These are phyloP conservation scores for Clonostachys rhizophaga DNA, from an alignment of 2,329 filamentous ascomycete species.

Conservation along the genomic window DNA sequence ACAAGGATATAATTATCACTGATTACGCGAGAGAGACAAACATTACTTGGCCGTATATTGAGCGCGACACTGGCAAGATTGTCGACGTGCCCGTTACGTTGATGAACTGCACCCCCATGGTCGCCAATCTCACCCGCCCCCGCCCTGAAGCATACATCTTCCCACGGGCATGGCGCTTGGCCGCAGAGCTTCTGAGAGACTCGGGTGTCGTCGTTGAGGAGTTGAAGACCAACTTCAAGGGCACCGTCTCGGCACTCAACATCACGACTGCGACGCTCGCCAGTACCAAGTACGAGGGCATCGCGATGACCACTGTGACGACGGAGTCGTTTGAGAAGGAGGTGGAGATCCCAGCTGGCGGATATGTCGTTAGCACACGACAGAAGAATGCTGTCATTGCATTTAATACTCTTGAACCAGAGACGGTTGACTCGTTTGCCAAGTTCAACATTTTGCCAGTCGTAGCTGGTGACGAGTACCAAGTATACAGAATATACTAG, in stretches of 20 bases:
- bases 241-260: constrained; percentile 16
- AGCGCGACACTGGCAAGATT: constrained; percentile 12
- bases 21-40: constrained; percentile 14
- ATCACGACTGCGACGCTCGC: constrained; percentile 10
- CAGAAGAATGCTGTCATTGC: constrained; percentile 21
- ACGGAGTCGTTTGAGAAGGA: constrained; percentile 9
- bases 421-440: constrained; percentile 22
- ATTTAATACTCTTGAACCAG: constrained; percentile 19
- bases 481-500: background rate
- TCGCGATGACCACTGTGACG: constrained; percentile 11
- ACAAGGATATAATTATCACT: constrained; percentile 18
- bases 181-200: constrained; percentile 13
- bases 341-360: constrained; percentile 15
- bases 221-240: constrained; percentile 11
- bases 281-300: constrained; percentile 15
- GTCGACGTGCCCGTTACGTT: constrained; percentile 17
- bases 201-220: constrained; percentile 15
- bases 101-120: constrained; percentile 15
- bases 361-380: constrained; percentile 19
- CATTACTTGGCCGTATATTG: constrained; percentile 11
- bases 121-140: constrained; percentile 18
- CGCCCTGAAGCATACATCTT: constrained; percentile 20
- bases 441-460: constrained; percentile 20
- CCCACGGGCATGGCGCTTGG: constrained; percentile 15
- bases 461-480: constrained; percentile 19